phyloP scores from a whole-genome alignment of 208 protist genomes.

The Crithidia thermophila region DNA sequence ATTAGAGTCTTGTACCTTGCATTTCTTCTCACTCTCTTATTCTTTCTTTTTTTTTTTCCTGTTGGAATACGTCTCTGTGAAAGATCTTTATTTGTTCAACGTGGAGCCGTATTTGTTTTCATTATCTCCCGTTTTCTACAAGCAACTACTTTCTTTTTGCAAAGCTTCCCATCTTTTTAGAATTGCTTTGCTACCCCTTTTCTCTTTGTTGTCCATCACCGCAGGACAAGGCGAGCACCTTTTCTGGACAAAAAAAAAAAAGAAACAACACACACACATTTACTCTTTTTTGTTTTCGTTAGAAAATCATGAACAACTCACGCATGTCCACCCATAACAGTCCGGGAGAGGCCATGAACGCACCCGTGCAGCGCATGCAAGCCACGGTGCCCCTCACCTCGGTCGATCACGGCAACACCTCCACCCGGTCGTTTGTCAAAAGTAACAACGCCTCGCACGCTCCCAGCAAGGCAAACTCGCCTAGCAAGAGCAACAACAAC shows the following conservation, averaged over 20 bases:
- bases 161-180: too few species aligned
- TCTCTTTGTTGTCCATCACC: too few species aligned
- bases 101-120: background rate
- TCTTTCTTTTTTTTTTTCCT: background rate
- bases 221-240: too few species aligned
- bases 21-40: background rate
- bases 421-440: background rate
- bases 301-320: slow-evolving; percentile 6
- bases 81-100: too few species aligned
- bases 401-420: slow-evolving; percentile 3
- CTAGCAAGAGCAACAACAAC: too few species aligned
- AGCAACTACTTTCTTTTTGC: too few species aligned
- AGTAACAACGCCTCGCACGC: background rate
- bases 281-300: background rate
- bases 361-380: background rate
- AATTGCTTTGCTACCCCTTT: too few species aligned
- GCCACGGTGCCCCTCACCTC: background rate
- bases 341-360: background rate
- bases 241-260: too few species aligned
- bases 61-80: too few species aligned
- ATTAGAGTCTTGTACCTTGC: too few species aligned
- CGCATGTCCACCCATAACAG: background rate
- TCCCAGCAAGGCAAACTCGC: background rate
- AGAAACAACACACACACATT: too few species aligned
- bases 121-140: background rate